A percentile compares a stretch with the other conserved stretches of the same genome.
phyloP scores from a whole-genome alignment of 345 rosid species.

The Bretschneidera sinensis region DNA sequence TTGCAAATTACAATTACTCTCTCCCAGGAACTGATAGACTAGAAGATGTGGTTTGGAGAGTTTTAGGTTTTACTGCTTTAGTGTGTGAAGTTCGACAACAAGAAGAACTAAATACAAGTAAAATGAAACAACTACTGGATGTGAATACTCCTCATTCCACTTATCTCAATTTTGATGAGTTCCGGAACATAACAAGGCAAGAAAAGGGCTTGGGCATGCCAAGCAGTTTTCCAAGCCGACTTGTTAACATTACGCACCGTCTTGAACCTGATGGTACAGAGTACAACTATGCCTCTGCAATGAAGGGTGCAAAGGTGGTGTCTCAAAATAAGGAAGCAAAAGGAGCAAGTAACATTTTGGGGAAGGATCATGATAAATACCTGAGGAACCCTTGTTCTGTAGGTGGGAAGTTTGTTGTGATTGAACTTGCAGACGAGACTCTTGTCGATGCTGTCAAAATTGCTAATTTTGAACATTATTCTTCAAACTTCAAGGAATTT shows the following conservation, averaged over 20 bases:
- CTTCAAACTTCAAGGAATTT: slow-evolving; percentile 80
- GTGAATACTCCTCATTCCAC: slow-evolving; percentile 30
- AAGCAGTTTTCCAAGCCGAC: slow-evolving; percentile 37
- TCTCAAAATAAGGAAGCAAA: slow-evolving; percentile 87
- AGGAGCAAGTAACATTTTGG: slow-evolving; percentile 83
- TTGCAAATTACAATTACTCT: slow-evolving; percentile 31
- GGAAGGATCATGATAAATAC: slow-evolving; percentile 76
- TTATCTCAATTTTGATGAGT: slow-evolving; percentile 62
- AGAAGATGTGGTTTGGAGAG: slow-evolving; percentile 45
- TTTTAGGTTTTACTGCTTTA: slow-evolving; percentile 41
- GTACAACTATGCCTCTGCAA: slow-evolving; percentile 75
- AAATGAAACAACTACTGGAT: slow-evolving; percentile 17
- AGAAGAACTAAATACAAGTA: slow-evolving; percentile 24
- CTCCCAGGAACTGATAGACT: slow-evolving; percentile 27
- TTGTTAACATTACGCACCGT: slow-evolving; percentile 64
- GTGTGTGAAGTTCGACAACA: slow-evolving; percentile 32
- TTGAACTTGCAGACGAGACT: slow-evolving; percentile 85
- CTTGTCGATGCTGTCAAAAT: slow-evolving; percentile 81
- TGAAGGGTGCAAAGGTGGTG: slow-evolving; percentile 84
- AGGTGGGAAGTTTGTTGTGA: slow-evolving; percentile 62
- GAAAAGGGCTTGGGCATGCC: slow-evolving; percentile 33
- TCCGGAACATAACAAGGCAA: slow-evolving; percentile 38
- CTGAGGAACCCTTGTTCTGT: slow-evolving; percentile 85
- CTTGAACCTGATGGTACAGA: slow-evolving; percentile 84
- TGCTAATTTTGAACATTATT: slow-evolving; percentile 87